A percentile compares a stretch with the other conserved stretches of the same genome.
Evolutionary conservation across 805 yeast species (phyloP).

Genomic region (Deakozyma indianensis): DNA sequence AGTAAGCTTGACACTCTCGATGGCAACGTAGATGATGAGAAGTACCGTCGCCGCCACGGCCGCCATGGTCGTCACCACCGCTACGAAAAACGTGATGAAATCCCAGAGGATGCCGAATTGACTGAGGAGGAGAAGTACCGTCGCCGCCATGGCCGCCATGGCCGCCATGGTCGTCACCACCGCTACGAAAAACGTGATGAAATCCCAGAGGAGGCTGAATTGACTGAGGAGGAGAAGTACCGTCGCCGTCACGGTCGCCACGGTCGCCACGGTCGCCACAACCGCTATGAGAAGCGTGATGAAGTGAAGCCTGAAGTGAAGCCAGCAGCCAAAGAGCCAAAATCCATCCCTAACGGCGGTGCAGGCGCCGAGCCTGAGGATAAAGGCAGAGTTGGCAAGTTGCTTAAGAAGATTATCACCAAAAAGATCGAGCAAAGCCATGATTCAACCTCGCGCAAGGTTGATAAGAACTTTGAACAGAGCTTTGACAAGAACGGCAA

Average conservation of each 20-base stretch:
- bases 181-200: not conserved
- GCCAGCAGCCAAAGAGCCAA: slow-evolving; percentile 8
- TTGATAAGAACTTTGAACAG: slow-evolving; percentile 3
- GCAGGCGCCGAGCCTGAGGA: slow-evolving; percentile 7
- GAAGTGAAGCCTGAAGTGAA: slow-evolving; percentile 1
- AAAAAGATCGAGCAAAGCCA: slow-evolving; percentile 15
- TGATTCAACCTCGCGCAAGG: slow-evolving; percentile 14
- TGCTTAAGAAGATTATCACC: slow-evolving; percentile 9
- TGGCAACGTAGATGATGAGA: not conserved
- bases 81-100: not conserved
- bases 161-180: no score
- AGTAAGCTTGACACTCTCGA: not conserved
- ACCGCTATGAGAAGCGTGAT: not conserved
- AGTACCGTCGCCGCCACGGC: not conserved
- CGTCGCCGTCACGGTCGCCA: not conserved
- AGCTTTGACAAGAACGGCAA: not conserved
- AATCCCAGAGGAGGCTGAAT: not conserved
- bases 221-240: not conserved
- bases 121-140: not conserved
- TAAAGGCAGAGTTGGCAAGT: slow-evolving; percentile 3
- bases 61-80: not conserved
- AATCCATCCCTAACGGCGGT: slow-evolving; percentile 3
- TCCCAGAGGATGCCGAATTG: not conserved
- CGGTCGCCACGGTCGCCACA: no score
- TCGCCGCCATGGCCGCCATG: not conserved